Base-by-base conservation (phyloP, 495 filamentous ascomycete genomes). In the Tuber brumale region DNA sequence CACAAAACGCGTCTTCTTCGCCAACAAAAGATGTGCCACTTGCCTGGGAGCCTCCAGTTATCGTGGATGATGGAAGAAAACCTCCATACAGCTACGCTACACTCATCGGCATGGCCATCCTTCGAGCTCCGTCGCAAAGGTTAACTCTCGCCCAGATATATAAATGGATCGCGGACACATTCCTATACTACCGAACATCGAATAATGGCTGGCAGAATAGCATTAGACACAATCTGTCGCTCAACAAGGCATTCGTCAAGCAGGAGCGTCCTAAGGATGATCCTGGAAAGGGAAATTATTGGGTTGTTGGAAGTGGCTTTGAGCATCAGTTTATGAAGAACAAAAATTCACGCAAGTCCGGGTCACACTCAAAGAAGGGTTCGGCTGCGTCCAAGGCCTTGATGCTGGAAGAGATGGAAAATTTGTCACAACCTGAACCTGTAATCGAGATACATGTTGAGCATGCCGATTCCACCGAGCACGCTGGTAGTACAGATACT, bases 201-300 rank as follows among this genome's bases (percentile, higher is more conserved):
- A 93, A 97, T 74, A 88, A 92, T 8, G 95, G 95, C 41, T 99
- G 95, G 95, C 94, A 97, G 85, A 99, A 99, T 83, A 97, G 95
- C 85, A 99, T 99, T 84, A 91, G 95, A 1, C 95, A 99, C 82
- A 99, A 99, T 77, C 90, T 99, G n/a, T 97, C 93, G 81, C 86
- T 98, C 37, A 97, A 97, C 85, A 97, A 97, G 84, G 92, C 92
- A n/a, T 98, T 99, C 77, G 90, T 94, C 78, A 98, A 97, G 84
- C 92, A 96, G 83, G 94, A 97, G 84, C 88, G 95, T 73, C 95
- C 95, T 37, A 98, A 98, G 85, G 94, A 97, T 85, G 95, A 99
- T 82, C 94, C 94, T 1, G 95, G 95, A 74, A 98, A 98, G 85
- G 95, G 95, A n/a, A 94, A 97, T 84, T 98, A 99, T 84, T 99